Evolutionary conservation across 768 basidiomycete species (phyloP).

Genomic region (Tremella fuciformis): DNA sequence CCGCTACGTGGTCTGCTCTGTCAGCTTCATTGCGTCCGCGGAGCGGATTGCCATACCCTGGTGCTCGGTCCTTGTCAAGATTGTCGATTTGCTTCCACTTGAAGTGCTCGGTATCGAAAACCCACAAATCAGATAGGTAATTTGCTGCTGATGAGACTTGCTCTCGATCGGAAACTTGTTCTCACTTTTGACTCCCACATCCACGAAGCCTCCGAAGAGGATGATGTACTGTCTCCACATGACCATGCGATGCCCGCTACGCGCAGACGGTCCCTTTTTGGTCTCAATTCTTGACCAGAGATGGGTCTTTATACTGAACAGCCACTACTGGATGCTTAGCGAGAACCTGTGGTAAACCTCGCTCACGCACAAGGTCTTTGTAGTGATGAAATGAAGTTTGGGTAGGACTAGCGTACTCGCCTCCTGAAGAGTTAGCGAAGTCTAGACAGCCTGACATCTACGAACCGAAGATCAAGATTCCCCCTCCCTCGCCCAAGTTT

Average conservation of each 20-base stretch:
- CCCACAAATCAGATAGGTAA: conserved; percentile 79
- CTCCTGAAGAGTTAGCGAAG: conserved; percentile 56
- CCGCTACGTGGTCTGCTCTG: conserved; percentile 58
- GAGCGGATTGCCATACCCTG: conserved; percentile 61
- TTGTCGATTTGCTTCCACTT: conserved; percentile 78
- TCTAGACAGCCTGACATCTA: conserved; percentile 15
- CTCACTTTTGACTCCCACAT: conserved; percentile 76
- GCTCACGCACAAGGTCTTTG: conserved; percentile 60
- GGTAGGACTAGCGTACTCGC: conserved; percentile 79
- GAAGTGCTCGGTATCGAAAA: conserved; percentile 81
- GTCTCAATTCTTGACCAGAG: conserved; percentile 87
- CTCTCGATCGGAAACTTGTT: neutral
- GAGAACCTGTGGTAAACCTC: neutral
- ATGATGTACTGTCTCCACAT: conserved; percentile 84
- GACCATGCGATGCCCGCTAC: conserved; percentile 85
- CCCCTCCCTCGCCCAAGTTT: conserved; percentile 70
- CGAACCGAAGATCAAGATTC: conserved; percentile 79
- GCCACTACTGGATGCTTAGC: conserved; percentile 49
- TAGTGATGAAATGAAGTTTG: conserved; percentile 86
- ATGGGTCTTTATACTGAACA: conserved; percentile 72
- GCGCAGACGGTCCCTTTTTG: conserved; percentile 70
- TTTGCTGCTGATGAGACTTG: conserved; percentile 57
- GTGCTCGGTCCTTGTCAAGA: conserved; percentile 66
- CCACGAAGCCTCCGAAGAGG: conserved; percentile 86
- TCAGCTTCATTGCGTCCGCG: conserved; percentile 31